Evolutionary conservation across 1,139 yeast genomes (phyloP).

Genomic region (Diutina catenulata): DNA sequence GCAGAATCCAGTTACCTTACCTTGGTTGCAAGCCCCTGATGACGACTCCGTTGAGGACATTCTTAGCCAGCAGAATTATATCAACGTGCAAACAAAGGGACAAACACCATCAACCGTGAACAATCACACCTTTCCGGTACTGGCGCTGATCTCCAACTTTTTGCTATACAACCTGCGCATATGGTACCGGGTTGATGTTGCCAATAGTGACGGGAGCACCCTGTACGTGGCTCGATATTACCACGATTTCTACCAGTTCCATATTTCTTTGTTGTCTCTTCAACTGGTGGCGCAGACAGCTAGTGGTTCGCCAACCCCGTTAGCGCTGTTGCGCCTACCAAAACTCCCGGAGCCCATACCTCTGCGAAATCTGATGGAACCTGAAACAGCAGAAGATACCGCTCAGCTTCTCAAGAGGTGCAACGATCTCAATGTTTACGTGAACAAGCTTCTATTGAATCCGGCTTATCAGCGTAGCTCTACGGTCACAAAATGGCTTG

Average conservation of each 20-base stretch:
- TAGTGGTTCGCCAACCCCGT: constrained; percentile 8
- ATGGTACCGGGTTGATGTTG: constrained; percentile 33
- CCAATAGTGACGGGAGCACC: constrained; percentile 19
- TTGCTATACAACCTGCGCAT: constrained; percentile 23
- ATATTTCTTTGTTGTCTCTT: constrained; percentile 14
- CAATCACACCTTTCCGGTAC: constrained; percentile 15
- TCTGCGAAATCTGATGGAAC: too few species aligned
- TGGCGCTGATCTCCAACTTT: constrained; percentile 23
- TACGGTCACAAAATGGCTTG: constrained; percentile 24
- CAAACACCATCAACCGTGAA: neutral
- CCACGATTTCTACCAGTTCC: constrained; percentile 33
- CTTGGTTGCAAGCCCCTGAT: constrained; percentile 1
- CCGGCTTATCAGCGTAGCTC: constrained; percentile 17
- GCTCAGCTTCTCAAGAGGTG: constrained; percentile 16
- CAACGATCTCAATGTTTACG: constrained; percentile 23
- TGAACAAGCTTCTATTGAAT: constrained; percentile 17
- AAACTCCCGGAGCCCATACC: constrained; percentile 35
- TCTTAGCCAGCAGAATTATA: neutral
- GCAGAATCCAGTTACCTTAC: neutral
- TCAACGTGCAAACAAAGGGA: constrained; percentile 4
- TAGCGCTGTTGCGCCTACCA: constrained; percentile 18
- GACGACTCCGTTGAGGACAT: neutral
- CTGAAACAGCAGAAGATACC: constrained; percentile 9
- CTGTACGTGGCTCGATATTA: constrained; percentile 25
- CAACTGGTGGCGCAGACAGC: neutral